phyloP scores from a whole-genome alignment of 2,329 filamentous ascomycete genomes.

The Fusarium liriodendri region DNA sequence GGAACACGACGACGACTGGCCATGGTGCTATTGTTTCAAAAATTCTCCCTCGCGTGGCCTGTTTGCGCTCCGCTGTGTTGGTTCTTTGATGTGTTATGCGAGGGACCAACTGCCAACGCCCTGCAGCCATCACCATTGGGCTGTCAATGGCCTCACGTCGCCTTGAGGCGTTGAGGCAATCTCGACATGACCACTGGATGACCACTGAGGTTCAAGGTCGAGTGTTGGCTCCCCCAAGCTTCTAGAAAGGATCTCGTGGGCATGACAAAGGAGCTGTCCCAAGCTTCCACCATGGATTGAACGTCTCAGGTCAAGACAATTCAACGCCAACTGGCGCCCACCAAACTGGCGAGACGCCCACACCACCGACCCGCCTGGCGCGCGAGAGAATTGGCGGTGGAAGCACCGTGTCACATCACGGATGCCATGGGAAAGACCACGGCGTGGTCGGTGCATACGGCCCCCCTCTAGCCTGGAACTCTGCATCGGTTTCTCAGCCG shows the following conservation, averaged over 20 bases:
- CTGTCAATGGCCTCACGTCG: constrained; percentile 11
- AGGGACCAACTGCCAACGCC: constrained; percentile 5
- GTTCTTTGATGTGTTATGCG: not conserved
- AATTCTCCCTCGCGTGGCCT: constrained; percentile 1
- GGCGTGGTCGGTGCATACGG: constrained; percentile 25
- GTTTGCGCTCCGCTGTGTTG: not conserved
- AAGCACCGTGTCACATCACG: constrained; percentile 27
- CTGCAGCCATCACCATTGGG: not conserved
- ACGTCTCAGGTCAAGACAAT: constrained; percentile 16
- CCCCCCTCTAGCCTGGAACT: constrained; percentile 26
- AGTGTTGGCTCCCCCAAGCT: not conserved
- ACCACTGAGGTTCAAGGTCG: not conserved
- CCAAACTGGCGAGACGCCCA: constrained; percentile 19
- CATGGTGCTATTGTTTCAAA: not conserved
- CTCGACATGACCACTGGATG: not conserved
- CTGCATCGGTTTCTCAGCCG: constrained; percentile 35
- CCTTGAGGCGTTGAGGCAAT: constrained; percentile 6
- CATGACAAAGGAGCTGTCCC: constrained; percentile 10
- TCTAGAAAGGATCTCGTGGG: constrained; percentile 15
- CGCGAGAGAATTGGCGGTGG: constrained; percentile 29
- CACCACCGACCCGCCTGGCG: constrained; percentile 8
- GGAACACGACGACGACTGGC: not conserved
- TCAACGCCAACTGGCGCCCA: constrained; percentile 17
- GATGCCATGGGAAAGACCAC: constrained; percentile 11
- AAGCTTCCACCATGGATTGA: constrained; percentile 10